Evolutionary conservation across 73 alveolate genomes (phyloP).

Genomic region (Breviolum minutum): DNA sequence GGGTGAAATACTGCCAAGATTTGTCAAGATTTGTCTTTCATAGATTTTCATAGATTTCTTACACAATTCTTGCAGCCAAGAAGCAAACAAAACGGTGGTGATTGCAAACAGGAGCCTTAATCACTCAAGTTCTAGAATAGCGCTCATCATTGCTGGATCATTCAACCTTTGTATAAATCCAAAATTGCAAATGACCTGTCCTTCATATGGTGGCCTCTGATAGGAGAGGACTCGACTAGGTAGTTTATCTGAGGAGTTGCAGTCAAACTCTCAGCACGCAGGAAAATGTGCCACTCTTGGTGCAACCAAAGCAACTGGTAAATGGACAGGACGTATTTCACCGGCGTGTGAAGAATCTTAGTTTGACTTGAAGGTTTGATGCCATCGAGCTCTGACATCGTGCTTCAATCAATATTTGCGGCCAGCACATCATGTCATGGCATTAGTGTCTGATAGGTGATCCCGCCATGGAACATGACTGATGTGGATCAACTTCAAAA

Average conservation of each 20-base stretch:
- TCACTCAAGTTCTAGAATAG: background rate
- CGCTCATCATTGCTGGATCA: no score
- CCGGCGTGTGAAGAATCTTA: slow-evolving; percentile 41
- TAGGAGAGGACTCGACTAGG: no score
- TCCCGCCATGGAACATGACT: slow-evolving; percentile 16
- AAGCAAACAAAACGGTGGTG: slow-evolving; percentile 55
- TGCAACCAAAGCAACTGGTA: slow-evolving; percentile 58
- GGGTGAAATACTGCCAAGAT: no score
- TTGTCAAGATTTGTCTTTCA: no score
- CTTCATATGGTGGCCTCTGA: no score
- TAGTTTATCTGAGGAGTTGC: no score
- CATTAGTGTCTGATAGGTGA: background rate
- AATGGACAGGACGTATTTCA: slow-evolving; percentile 64
- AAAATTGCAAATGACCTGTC: no score
- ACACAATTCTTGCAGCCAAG: background rate
- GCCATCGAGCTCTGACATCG: background rate
- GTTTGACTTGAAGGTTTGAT: background rate
- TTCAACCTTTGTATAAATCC: no score
- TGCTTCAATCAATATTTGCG: background rate
- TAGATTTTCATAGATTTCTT: no score
- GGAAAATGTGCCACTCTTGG: background rate
- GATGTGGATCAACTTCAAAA: slow-evolving; percentile 68
- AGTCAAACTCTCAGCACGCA: no score
- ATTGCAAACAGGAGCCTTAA: slow-evolving; percentile 25
- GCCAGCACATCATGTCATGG: no score